These are phyloP conservation scores for Biscogniauxia marginata DNA, from an alignment of 2,329 filamentous ascomycete genomes.

Conservation along the genomic window DNA sequence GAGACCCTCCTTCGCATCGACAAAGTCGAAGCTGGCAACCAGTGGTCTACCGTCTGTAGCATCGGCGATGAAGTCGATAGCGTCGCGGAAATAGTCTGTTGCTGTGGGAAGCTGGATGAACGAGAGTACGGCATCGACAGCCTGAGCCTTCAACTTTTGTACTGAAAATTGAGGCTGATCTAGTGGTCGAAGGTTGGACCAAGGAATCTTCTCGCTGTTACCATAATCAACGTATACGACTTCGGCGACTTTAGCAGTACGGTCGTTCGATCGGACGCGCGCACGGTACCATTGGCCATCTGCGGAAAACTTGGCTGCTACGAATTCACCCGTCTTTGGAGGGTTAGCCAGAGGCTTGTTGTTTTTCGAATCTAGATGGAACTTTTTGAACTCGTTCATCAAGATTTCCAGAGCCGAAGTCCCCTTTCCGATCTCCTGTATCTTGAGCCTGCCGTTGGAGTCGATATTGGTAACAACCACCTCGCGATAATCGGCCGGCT, in stretches of 20 bases:
- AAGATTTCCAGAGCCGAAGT: constrained; percentile 81
- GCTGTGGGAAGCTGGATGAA: constrained; percentile 85
- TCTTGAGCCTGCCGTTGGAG: constrained; percentile 75
- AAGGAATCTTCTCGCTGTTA: constrained; percentile 86
- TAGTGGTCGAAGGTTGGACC: constrained; percentile 80
- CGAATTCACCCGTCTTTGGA: constrained; percentile 88
- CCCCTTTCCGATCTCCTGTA: constrained; percentile 86
- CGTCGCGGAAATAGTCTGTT: constrained; percentile 79
- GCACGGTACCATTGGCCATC: constrained; percentile 96
- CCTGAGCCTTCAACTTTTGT: constrained; percentile 83
- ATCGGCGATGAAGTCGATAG: constrained; percentile 72
- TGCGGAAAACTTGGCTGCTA: constrained; percentile 85
- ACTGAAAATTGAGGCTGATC: constrained; percentile 74
- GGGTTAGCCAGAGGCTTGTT: constrained; percentile 68
- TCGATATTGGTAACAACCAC: constrained; percentile 91
- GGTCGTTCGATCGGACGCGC: constrained; percentile 87
- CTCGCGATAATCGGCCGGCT: constrained; percentile 81
- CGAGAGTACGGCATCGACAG: constrained; percentile 80
- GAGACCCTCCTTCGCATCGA: constrained; percentile 74
- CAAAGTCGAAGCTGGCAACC: constrained; percentile 87
- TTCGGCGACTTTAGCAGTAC: constrained; percentile 82
- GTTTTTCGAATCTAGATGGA: constrained; percentile 84
- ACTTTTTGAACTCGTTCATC: constrained; percentile 88
- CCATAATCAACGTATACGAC: constrained; percentile 96
- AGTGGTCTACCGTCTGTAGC: constrained; percentile 73